Percentiles rank a stretch among this genome's conserved stretches.
Conservation (phyloP, 106 monocot species). For the Narthecium ossifragum region DNA sequence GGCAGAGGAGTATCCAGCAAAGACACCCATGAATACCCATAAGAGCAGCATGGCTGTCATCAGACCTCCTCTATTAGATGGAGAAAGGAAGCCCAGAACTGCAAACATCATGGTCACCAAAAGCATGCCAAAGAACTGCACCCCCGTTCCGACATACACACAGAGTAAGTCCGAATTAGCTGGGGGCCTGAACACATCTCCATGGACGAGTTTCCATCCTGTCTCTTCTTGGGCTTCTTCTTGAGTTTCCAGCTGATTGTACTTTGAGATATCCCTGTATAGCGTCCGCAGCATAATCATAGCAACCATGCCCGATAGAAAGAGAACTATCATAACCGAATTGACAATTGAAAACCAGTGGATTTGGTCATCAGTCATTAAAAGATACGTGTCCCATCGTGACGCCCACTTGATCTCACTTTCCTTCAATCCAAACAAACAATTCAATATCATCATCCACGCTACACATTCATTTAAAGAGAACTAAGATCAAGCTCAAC, state of each 20-base stretch:
- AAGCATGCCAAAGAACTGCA: slow-evolving; percentile 94
- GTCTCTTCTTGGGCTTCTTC: slow-evolving; percentile 98
- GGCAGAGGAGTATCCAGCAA: slow-evolving; percentile 88
- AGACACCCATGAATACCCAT: slow-evolving; percentile 96
- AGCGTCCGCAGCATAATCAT: slow-evolving; percentile 97
- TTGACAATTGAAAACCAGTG: slow-evolving; percentile 99
- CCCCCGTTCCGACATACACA: slow-evolving; percentile 92
- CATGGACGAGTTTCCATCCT: slow-evolving; percentile 97
- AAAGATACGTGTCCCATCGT: slow-evolving; percentile 90
- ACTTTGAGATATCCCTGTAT: slow-evolving; percentile 89
- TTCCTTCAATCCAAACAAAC: slow-evolving; percentile 35
- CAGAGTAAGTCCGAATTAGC: slow-evolving; percentile 77
- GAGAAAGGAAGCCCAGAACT: slow-evolving; percentile 90
- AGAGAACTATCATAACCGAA: slow-evolving; percentile 96
- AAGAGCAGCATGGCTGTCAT: slow-evolving; percentile 97
- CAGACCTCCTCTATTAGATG: slow-evolving; percentile 87
- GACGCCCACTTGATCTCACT: slow-evolving; percentile 98
- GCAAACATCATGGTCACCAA: slow-evolving; percentile 94
- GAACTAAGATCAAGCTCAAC: no score
- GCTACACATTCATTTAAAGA: neutral
- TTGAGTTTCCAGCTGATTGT: slow-evolving; percentile 96
- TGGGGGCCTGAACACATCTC: slow-evolving; percentile 92
- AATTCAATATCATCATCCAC: neutral
- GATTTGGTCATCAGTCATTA: slow-evolving; percentile 92
- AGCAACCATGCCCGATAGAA: slow-evolving; percentile 97